These are phyloP conservation scores for Bertia moriformis DNA, from an alignment of 2,329 filamentous ascomycete species.

Conservation along the genomic window DNA sequence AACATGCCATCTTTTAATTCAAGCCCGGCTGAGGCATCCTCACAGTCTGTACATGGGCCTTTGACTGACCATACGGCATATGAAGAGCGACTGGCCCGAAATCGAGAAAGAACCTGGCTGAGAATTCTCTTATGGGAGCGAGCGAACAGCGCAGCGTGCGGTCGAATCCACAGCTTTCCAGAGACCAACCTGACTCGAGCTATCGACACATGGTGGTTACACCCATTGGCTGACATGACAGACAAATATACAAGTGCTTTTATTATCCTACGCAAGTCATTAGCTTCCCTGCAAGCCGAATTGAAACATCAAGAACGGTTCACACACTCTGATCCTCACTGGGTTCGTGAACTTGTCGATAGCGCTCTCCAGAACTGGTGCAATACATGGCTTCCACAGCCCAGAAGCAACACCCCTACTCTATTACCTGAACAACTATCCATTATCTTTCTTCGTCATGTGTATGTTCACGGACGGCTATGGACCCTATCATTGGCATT, in stretches of 20 bases:
- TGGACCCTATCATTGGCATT: slow-evolving; percentile 14
- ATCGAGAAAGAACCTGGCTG: slow-evolving; percentile 14
- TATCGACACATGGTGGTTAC: slow-evolving; percentile 12
- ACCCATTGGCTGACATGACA: slow-evolving; percentile 11
- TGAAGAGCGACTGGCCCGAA: slow-evolving; percentile 6
- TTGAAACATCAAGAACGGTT: slow-evolving; percentile 4
- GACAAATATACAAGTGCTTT: slow-evolving; percentile 14
- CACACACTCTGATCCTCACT: slow-evolving; percentile 8
- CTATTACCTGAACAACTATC: neutral
- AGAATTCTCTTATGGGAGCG: slow-evolving; percentile 14
- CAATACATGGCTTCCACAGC: slow-evolving; percentile 7
- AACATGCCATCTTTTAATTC: neutral
- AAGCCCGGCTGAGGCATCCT: neutral
- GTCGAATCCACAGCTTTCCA: slow-evolving; percentile 11
- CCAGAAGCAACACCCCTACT: neutral
- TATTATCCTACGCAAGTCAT: slow-evolving; percentile 8
- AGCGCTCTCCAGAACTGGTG: slow-evolving; percentile 9
- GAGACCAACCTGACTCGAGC: slow-evolving; percentile 10
- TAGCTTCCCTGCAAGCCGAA: slow-evolving; percentile 8
- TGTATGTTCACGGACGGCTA: slow-evolving; percentile 11
- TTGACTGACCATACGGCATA: neutral
- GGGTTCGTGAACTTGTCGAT: slow-evolving; percentile 11
- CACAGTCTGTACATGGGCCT: neutral
- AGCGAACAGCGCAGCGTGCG: slow-evolving; percentile 13
- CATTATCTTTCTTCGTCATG: slow-evolving; percentile 8